Base-by-base conservation (phyloP, 345 rosid genomes). In the Brassica napus region DNA sequence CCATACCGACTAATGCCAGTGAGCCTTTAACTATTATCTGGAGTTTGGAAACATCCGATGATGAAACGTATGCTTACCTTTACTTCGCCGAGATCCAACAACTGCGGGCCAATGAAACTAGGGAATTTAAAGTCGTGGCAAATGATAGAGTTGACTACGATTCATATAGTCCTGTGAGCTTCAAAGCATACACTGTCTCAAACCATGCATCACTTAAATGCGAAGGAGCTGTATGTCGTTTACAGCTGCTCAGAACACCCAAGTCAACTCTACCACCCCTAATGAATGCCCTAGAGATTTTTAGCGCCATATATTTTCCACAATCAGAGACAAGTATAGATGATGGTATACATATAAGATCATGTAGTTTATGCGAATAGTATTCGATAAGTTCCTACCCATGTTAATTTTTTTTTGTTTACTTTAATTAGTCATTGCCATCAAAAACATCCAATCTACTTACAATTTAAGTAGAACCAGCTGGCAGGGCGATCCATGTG, bases 401-500 rank as follows among this genome's bases (percentile, higher is more conserved):
- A 5, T 32, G 37, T 8, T 32, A 32, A 32, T 8, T 32, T 32
- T 32, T 32, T 42, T 44, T 55, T 6, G 59, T 21, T 4, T 59
- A 59, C 23, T 21, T 39, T 44, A 39, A n/a, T 8, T 8, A 79
- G 94, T 75, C 64, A 60, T 75, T 73, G 88, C 91, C 1, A 71
- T 89, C 5, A 79, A 23, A 57, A 73, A 63, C n/a, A 84, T 88
- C 39, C 84, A 84, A 65, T 39, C 86, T 12, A 39, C 64, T 1
- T 85, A 86, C 26, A 58, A 72, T 12, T 34, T 85, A 71, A 49
- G 32, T 28, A 69, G 63, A 71, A 71, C 35, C 55, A 62, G 68
- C 52, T 87, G 86, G 90, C 86, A 86, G 52, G 90, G 90, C 3
- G 88, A 87, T 82, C 87, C 88, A 57, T 82, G 86, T 31, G 60